phyloP scores from a whole-genome alignment of 257 asterid genomes.

The Eucommia ulmoides region DNA sequence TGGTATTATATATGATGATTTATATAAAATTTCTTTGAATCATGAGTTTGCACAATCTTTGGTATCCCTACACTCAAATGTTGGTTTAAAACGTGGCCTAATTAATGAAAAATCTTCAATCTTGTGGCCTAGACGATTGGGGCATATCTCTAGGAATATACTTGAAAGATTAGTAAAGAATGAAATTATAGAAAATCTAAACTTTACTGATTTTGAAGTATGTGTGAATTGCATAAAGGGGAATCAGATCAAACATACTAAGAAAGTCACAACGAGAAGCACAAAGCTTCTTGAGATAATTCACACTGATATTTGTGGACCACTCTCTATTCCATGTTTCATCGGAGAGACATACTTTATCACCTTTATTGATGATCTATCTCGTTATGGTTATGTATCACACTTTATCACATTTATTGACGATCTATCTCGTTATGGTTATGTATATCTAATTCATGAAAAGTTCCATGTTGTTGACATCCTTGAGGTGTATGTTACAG shows the following conservation, averaged over 20 bases:
- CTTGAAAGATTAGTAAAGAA: background rate
- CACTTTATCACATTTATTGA: background rate
- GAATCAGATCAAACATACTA: background rate
- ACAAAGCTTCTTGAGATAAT: background rate
- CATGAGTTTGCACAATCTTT: too few relatives aligned
- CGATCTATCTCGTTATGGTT: background rate
- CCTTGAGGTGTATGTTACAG: too few relatives aligned
- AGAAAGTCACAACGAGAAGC: background rate
- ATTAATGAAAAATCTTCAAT: too few relatives aligned
- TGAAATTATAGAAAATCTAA: background rate
- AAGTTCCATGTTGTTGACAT: too few relatives aligned
- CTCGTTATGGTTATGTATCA: background rate
- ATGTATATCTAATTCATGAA: too few relatives aligned
- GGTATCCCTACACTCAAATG: background rate
- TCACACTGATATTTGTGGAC: background rate
- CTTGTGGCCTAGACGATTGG: background rate
- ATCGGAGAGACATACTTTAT: background rate
- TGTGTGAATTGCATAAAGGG: background rate
- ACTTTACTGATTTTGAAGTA: background rate
- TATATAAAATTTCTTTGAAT: background rate
- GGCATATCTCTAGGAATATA: background rate
- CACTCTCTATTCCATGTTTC: background rate
- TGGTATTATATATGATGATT: background rate
- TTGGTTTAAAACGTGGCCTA: background rate
- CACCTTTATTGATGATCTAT: background rate